Percentiles rank a stretch among this genome's conserved stretches.
Conservation (phyloP, 176 grass and related monocot genomes). For the Musa beccarii region DNA sequence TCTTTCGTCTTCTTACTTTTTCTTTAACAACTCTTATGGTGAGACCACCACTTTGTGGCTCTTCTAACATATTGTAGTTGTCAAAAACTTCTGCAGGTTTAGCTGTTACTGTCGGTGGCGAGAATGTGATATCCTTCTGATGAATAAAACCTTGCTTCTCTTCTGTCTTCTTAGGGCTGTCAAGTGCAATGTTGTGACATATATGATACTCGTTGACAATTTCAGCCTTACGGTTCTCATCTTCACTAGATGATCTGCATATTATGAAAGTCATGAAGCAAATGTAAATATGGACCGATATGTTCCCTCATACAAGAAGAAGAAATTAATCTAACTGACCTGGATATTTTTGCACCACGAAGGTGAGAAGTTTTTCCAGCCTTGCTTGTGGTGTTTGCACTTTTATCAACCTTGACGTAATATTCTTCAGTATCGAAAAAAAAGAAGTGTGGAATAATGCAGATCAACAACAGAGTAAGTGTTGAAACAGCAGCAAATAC, state of each 20-base stretch:
- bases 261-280: conserved; percentile 10
- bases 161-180: conserved; percentile 31
- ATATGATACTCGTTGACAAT: conserved; percentile 33
- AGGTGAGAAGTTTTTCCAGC: conserved; percentile 41
- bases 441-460: conserved; percentile 29
- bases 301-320: not conserved
- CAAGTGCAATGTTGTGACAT: conserved; percentile 16
- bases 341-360: conserved; percentile 52
- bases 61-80: conserved; percentile 19
- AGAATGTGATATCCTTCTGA: conserved; percentile 31
- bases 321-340: conserved; percentile 28
- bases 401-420: conserved; percentile 41
- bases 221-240: conserved; percentile 37
- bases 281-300: conserved; percentile 5
- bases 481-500: conserved; percentile 34
- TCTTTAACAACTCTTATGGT: conserved; percentile 62
- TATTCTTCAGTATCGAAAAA: conserved; percentile 27
- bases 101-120: conserved; percentile 10
- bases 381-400: conserved; percentile 26
- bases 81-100: conserved; percentile 36
- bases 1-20: conserved; percentile 53
- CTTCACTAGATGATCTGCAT: conserved; percentile 45
- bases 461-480: conserved; percentile 48
- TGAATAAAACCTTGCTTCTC: conserved; percentile 30
- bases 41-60: conserved; percentile 47